phyloP scores from a whole-genome alignment of 1,139 yeast genomes.

The Geotrichum cucujoidarum region DNA sequence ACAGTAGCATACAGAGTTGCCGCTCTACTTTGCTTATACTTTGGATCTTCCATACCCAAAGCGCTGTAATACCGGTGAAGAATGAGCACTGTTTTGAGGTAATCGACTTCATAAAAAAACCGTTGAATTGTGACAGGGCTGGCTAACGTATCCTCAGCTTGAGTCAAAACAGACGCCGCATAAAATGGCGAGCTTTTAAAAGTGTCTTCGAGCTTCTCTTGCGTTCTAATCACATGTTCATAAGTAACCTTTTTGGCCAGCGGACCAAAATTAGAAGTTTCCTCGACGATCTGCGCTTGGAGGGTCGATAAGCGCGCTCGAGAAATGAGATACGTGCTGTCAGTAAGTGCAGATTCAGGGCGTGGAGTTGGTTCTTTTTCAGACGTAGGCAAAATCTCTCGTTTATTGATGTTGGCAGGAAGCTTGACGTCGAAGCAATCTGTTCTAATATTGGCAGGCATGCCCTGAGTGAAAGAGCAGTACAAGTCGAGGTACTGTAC shows the following conservation, averaged over 20 bases:
- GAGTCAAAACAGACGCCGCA: slow-evolving; percentile 11
- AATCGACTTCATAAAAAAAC: slow-evolving; percentile 32
- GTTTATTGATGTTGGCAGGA: slow-evolving; percentile 30
- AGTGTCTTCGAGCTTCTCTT: slow-evolving; percentile 26
- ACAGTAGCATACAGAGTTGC: slow-evolving; percentile 30
- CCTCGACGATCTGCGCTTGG: slow-evolving; percentile 13
- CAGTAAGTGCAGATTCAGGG: slow-evolving; percentile 17
- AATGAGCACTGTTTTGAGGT: slow-evolving; percentile 31
- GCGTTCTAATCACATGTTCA: slow-evolving; percentile 27
- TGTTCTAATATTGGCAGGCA: slow-evolving; percentile 31
- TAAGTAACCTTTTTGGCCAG: slow-evolving; percentile 18
- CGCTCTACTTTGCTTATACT: slow-evolving; percentile 26
- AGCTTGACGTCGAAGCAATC: slow-evolving; percentile 31
- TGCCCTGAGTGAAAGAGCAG: slow-evolving; percentile 32
- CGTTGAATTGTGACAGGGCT: slow-evolving; percentile 30
- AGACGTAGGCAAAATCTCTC: slow-evolving; percentile 13
- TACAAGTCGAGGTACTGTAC: slow-evolving; percentile 29
- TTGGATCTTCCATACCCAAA: slow-evolving; percentile 22
- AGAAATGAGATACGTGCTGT: slow-evolving; percentile 3
- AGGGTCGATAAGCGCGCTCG: slow-evolving; percentile 4
- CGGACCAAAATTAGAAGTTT: slow-evolving; percentile 3
- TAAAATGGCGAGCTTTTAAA: slow-evolving; percentile 28
- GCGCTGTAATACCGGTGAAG: slow-evolving; percentile 34
- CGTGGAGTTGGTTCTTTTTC: slow-evolving; percentile 19
- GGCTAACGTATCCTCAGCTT: slow-evolving; percentile 5